Conservation (phyloP, 2,329 filamentous ascomycete species). For the Ophiocordyceps sinensis region DNA sequence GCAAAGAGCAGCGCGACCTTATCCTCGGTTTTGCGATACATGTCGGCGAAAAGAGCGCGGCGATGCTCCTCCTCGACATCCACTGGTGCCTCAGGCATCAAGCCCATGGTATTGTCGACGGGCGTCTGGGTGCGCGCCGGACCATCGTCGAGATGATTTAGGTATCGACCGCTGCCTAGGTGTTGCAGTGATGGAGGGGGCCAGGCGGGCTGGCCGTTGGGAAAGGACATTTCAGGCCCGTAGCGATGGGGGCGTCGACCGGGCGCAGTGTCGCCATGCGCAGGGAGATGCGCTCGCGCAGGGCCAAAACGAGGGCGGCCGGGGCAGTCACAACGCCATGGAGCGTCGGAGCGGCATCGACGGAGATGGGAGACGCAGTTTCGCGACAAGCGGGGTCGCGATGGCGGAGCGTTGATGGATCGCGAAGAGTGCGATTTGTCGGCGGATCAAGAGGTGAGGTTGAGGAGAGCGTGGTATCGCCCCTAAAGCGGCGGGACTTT, state of each 20-base stretch:
- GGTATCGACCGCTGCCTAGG: constrained; percentile 30
- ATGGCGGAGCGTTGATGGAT: constrained; percentile 37
- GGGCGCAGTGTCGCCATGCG: constrained; percentile 41
- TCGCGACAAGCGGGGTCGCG: constrained; percentile 23
- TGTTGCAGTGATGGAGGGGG: constrained; percentile 39
- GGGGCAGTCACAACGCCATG: constrained; percentile 33
- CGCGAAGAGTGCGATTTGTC: constrained; percentile 31
- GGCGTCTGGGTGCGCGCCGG: constrained; percentile 34
- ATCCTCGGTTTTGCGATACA: constrained; percentile 64
- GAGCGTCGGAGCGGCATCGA: constrained; percentile 34
- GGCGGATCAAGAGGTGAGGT: constrained; percentile 42
- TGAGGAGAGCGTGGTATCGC: constrained; percentile 26
- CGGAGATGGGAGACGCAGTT: constrained; percentile 32
- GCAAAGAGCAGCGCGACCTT: constrained; percentile 64
- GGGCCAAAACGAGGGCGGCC: constrained; percentile 30
- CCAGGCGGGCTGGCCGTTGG: constrained; percentile 53
- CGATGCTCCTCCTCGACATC: constrained; percentile 55
- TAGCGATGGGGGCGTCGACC: constrained; percentile 32
- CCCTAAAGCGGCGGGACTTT: constrained; percentile 27
- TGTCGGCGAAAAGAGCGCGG: constrained; percentile 59
- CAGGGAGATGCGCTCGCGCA: constrained; percentile 35
- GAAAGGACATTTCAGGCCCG: constrained; percentile 48
- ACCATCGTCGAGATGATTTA: constrained; percentile 48
- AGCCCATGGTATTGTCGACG: constrained; percentile 30
- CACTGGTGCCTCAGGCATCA: constrained; percentile 46